These are phyloP conservation scores for Silene conica DNA, from an alignment of 148 eudicot species.

Conservation along the genomic window DNA sequence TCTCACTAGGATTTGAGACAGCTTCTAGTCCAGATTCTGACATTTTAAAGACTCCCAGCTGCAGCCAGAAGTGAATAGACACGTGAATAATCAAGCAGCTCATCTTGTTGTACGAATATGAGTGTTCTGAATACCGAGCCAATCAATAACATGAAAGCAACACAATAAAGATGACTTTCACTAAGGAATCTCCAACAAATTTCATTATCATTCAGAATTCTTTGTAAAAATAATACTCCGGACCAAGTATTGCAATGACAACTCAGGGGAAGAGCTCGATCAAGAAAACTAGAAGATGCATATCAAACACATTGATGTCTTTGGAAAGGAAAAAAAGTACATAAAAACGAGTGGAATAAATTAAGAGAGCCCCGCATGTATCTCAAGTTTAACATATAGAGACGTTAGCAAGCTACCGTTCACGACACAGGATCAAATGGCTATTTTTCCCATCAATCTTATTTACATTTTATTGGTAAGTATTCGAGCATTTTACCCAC, in stretches of 20 bases:
- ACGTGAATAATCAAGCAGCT: constrained; percentile 7
- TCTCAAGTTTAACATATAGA: too few relatives aligned
- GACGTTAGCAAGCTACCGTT: too few relatives aligned
- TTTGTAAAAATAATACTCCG: neutral
- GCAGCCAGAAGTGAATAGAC: constrained; percentile 20
- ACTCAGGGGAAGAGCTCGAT: neutral
- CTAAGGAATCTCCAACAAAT: neutral
- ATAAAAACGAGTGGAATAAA: too few relatives aligned
- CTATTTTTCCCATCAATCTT: too few relatives aligned
- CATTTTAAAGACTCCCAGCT: constrained; percentile 98
- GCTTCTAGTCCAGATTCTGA: constrained; percentile 70
- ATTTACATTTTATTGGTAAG: too few relatives aligned
- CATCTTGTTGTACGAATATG: neutral
- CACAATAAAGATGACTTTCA: neutral
- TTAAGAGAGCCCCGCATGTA: too few relatives aligned
- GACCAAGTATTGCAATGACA: neutral
- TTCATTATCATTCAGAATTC: neutral
- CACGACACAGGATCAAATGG: too few relatives aligned
- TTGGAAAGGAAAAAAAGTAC: neutral
- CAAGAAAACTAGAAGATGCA: neutral
- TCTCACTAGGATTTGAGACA: constrained; percentile 78
- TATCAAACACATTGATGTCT: neutral
- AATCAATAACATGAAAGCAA: neutral
- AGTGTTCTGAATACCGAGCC: neutral
- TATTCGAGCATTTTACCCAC: neutral